These are phyloP conservation scores for Gentiana straminea DNA, from an alignment of 257 asterid genomes.

Conservation along the genomic window DNA sequence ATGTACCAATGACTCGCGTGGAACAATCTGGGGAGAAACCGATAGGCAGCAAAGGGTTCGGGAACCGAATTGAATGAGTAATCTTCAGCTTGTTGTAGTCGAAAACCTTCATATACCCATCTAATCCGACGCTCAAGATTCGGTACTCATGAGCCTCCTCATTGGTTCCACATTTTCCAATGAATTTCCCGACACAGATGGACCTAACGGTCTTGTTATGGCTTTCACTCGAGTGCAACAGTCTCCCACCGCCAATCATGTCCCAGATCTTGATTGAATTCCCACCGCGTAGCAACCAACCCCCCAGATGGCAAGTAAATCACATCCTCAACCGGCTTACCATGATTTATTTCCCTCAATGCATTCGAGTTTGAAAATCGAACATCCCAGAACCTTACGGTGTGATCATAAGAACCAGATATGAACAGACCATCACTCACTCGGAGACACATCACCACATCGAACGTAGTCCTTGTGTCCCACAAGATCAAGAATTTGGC, in stretches of 20 bases:
- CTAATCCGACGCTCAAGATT: slow-evolving; percentile 71
- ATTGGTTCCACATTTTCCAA: slow-evolving; percentile 31
- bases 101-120: slow-evolving; percentile 87
- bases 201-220: slow-evolving; percentile 85
- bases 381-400: slow-evolving; percentile 74
- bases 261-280: slow-evolving; percentile 88
- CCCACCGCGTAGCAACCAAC: slow-evolving; percentile 87
- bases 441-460: slow-evolving; percentile 74
- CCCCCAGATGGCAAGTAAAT: slow-evolving; percentile 88
- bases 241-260: slow-evolving; percentile 81
- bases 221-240: slow-evolving; percentile 80
- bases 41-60: slow-evolving; percentile 58
- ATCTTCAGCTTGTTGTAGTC: slow-evolving; percentile 75
- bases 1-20: slow-evolving; percentile 64
- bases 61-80: slow-evolving; percentile 78
- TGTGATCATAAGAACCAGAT: slow-evolving; percentile 83
- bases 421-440: slow-evolving; percentile 74
- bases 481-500: slow-evolving; percentile 31
- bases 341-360: slow-evolving; percentile 69
- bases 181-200: slow-evolving; percentile 52
- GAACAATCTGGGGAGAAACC: slow-evolving; percentile 75
- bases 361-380: slow-evolving; percentile 40
- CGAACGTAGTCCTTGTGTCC: slow-evolving; percentile 93
- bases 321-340: slow-evolving; percentile 86
- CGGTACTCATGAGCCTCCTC: slow-evolving; percentile 52